Evolutionary conservation across 306 rosid species (phyloP), one percentile per base, ranked within the genome.

Genomic region (Sicyos edulis): DNA sequence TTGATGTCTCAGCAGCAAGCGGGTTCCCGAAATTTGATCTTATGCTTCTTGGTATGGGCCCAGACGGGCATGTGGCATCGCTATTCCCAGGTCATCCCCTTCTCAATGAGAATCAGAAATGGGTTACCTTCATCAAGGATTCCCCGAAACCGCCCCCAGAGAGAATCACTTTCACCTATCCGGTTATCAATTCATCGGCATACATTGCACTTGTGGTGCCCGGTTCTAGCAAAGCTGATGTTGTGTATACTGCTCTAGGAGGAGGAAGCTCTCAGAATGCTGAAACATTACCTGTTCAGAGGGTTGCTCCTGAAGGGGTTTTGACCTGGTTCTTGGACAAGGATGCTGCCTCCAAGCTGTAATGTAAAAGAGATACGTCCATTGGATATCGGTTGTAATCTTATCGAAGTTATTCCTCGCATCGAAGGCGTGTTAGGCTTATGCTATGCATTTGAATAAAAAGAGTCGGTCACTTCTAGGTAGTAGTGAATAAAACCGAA

Each of bases 61-160:
- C 99, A 54, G 99, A 93, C 73, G 97, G 99, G 37, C 99, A 93
- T 20, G 84, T 91, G 47, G 99, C 99, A 76, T 93, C 99, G 64
- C 79, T 93, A 53, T 93, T 93, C 85, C 99, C 99, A 0, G 95
- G 96, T 20, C 97, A 93, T 83, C 87, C 88, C 74, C 99, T 91
- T 62, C 69, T 82, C 72, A 66, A 80, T 12, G 99, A 93, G 82
- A 83, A 85, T 67, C 70, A 87, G 74, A 91, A 77, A 77, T 93
- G 99, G 99, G 97, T 93, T 47, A 69, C 92, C 77, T 86, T 68
- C 84, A 82, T 93, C 19, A 82, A 70, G 80, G 95, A 93, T 81
- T 93, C 99, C 1, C 99, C 99, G 44, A 93, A 93, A 63, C 99
- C 95, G 15, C 99, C 99, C 8, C 95, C 96, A 10, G 85, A 88